Evolutionary conservation across 768 basidiomycete species (phyloP).

Genomic region (Kwoniella newhampshirensis): DNA sequence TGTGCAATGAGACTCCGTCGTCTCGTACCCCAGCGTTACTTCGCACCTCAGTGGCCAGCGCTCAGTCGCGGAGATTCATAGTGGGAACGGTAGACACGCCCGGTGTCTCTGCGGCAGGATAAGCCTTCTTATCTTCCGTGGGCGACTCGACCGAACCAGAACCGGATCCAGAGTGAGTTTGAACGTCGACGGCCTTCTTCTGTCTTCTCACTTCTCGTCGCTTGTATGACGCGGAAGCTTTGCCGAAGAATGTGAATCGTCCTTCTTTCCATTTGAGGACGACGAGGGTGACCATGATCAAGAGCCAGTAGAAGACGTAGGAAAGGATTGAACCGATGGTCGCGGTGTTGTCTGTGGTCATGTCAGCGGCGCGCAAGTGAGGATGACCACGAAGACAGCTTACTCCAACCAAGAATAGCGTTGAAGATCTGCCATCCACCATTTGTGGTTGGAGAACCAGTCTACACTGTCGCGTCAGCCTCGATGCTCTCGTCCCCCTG

Average conservation of each 20-base stretch:
- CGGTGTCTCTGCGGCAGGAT: neutral
- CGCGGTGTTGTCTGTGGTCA: conserved; percentile 64
- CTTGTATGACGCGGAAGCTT: conserved; percentile 30
- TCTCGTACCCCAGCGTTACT: no score
- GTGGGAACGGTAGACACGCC: neutral
- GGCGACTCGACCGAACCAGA: neutral
- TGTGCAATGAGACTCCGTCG: no score
- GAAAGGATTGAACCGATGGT: conserved; percentile 77
- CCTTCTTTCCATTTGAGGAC: conserved; percentile 58
- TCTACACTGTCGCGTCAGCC: conserved; percentile 16
- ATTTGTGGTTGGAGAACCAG: conserved; percentile 35
- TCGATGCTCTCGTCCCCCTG: neutral
- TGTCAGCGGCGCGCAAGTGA: neutral
- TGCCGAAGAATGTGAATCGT: conserved; percentile 48
- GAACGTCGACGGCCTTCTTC: neutral
- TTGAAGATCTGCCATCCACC: conserved; percentile 63
- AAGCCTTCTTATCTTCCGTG: neutral
- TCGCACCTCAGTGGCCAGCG: no score
- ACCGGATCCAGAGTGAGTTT: neutral
- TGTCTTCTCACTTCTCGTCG: conserved; percentile 18
- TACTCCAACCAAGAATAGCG: conserved; percentile 59
- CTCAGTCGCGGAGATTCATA: no score
- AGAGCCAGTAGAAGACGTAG: conserved; percentile 91
- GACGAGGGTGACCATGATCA: conserved; percentile 68
- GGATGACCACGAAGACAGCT: neutral